Percentiles rank a stretch among this genome's conserved stretches.
phyloP scores from a whole-genome alignment of 345 rosid genomes.

The Bruguiera sexangula region DNA sequence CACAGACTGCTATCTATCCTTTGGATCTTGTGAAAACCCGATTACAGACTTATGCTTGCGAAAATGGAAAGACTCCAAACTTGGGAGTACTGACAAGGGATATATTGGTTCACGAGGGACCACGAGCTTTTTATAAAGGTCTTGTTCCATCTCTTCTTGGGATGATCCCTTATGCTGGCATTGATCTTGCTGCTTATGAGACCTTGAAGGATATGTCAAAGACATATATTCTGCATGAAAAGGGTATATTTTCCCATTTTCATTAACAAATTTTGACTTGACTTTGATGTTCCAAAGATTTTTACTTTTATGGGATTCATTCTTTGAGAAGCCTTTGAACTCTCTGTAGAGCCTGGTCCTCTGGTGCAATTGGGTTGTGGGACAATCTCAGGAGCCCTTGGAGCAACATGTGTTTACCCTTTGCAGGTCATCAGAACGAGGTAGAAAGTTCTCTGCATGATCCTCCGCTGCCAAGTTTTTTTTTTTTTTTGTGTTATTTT shows the following conservation, averaged over 20 bases:
- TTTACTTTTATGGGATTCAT: neutral
- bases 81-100: conserved; percentile 56
- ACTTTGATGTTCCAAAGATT: conserved; percentile 1
- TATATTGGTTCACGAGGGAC: conserved; percentile 81
- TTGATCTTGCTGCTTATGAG: conserved; percentile 93
- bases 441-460: conserved; percentile 26
- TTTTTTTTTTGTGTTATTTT: neutral
- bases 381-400: conserved; percentile 80
- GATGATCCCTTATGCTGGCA: conserved; percentile 93
- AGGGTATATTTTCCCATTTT: conserved; percentile 36
- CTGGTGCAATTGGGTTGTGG: conserved; percentile 88
- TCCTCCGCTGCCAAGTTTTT: neutral
- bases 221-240: conserved; percentile 62
- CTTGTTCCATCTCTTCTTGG: conserved; percentile 86
- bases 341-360: conserved; percentile 69
- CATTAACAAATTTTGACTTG: neutral
- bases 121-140: conserved; percentile 83
- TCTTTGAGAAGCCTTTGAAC: neutral
- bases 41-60: conserved; percentile 65
- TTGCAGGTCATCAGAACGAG: conserved; percentile 94
- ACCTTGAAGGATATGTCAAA: conserved; percentile 77
- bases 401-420: conserved; percentile 95
- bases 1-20: conserved; percentile 83
- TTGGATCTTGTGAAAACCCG: conserved; percentile 93
- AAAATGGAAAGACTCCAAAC: conserved; percentile 60